Evolutionary conservation across 192 early-diverging fungal genomes (phyloP).

Genomic region (Phycomyces blakesleeanus): DNA sequence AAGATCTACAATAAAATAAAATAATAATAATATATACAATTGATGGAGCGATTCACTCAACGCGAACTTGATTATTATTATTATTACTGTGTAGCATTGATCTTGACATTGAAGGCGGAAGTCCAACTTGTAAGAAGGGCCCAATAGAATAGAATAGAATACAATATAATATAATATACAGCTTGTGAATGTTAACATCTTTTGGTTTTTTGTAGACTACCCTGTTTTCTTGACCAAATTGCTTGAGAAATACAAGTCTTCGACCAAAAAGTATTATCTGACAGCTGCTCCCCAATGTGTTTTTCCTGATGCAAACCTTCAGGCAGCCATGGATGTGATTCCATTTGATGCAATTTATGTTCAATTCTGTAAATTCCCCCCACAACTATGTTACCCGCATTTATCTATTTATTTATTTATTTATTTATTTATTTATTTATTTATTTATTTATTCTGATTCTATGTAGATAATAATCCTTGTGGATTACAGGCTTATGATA

Average conservation of each 20-base stretch:
- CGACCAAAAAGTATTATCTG: conserved; percentile 53
- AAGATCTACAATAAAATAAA: too few relatives aligned
- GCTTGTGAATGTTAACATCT: background rate
- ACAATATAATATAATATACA: background rate
- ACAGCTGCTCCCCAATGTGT: conserved; percentile 62
- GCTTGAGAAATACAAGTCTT: conserved; percentile 39
- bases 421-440: background rate
- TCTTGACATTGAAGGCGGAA: conserved; percentile 60
- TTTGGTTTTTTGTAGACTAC: conserved; percentile 36
- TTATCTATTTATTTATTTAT: background rate
- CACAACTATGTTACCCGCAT: background rate
- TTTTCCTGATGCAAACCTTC: conserved; percentile 60
- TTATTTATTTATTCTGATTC: too few relatives aligned
- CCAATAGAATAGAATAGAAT: background rate
- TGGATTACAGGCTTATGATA: conserved; percentile 27
- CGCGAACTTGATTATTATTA: background rate
- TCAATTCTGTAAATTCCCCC: conserved; percentile 46
- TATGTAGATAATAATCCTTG: conserved; percentile 60
- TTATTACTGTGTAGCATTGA: conserved; percentile 41
- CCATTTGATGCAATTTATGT: conserved; percentile 61
- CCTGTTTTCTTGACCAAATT: conserved; percentile 48
- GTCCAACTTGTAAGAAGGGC: conserved; percentile 32
- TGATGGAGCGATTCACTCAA: background rate
- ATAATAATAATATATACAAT: too few relatives aligned
- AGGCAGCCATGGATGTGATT: conserved; percentile 44